Conservation (phyloP, 169 alveolate species). For the Plasmodium knowlesi region DNA sequence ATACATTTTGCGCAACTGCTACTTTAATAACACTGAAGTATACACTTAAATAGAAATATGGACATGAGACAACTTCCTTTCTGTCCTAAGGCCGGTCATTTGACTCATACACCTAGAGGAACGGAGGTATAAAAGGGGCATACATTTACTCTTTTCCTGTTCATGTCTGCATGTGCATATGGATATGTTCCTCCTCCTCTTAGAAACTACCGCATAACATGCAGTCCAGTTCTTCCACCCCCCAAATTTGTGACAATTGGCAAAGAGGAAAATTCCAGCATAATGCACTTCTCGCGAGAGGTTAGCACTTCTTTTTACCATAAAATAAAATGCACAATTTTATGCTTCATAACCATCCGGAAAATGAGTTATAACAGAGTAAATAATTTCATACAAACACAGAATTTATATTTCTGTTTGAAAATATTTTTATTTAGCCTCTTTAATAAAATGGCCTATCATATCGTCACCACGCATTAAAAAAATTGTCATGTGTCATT, state of each 20-base stretch:
- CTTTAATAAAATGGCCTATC: neutral
- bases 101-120: neutral
- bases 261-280: neutral
- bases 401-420: neutral
- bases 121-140: neutral
- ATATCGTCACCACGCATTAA: neutral
- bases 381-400: neutral
- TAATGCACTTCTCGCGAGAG: neutral
- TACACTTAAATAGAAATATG: neutral
- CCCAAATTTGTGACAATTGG: neutral
- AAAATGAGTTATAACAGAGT: neutral
- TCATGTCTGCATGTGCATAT: neutral
- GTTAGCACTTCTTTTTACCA: neutral
- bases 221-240: neutral
- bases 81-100: neutral
- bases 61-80: neutral
- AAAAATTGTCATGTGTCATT: neutral
- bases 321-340: neutral
- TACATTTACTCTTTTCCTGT: neutral
- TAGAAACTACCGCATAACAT: neutral
- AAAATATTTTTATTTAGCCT: neutral
- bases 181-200: neutral
- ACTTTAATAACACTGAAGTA: neutral
- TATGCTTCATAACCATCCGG: neutral
- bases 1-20: neutral